Evolutionary conservation across 1,139 yeast genomes (phyloP).

Genomic region (Yamadazyma oceani): DNA sequence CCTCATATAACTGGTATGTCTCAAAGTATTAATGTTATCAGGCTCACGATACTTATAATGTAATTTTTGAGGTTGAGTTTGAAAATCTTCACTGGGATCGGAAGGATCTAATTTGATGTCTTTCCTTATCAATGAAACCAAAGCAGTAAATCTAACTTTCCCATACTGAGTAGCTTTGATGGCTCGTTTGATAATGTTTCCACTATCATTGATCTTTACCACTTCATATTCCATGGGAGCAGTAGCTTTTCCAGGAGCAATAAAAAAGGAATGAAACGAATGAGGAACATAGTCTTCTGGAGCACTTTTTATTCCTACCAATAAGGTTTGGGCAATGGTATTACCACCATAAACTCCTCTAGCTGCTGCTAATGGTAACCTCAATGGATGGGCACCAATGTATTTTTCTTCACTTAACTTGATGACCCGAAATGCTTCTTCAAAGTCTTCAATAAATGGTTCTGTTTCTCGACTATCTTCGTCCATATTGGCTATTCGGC

Average conservation of each 20-base stretch:
- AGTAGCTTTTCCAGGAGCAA: conserved; percentile 48
- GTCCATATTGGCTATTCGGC: too few species aligned
- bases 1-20: conserved; percentile 41
- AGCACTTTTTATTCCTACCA: conserved; percentile 57
- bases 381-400: conserved; percentile 39
- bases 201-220: conserved; percentile 44
- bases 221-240: conserved; percentile 60
- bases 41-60: conserved; percentile 32
- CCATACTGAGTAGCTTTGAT: conserved; percentile 35
- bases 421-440: conserved; percentile 39
- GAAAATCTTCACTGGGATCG: conserved; percentile 12
- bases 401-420: conserved; percentile 30
- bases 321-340: conserved; percentile 67
- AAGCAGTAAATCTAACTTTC: conserved; percentile 27
- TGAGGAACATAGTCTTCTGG: conserved; percentile 29
- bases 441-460: conserved; percentile 26
- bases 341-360: conserved; percentile 83
- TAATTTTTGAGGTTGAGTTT: conserved; percentile 21
- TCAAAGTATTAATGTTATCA: conserved; percentile 25
- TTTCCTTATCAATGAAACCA: conserved; percentile 29
- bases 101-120: conserved; percentile 6
- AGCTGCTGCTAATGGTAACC: conserved; percentile 49
- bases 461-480: neutral
- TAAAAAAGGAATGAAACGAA: conserved; percentile 42
- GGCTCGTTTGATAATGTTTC: conserved; percentile 24